Evolutionary conservation across 2,329 filamentous ascomycete species (phyloP), one percentile per base, ranked within the genome.

Genomic region (Aspergillus sp.): DNA sequence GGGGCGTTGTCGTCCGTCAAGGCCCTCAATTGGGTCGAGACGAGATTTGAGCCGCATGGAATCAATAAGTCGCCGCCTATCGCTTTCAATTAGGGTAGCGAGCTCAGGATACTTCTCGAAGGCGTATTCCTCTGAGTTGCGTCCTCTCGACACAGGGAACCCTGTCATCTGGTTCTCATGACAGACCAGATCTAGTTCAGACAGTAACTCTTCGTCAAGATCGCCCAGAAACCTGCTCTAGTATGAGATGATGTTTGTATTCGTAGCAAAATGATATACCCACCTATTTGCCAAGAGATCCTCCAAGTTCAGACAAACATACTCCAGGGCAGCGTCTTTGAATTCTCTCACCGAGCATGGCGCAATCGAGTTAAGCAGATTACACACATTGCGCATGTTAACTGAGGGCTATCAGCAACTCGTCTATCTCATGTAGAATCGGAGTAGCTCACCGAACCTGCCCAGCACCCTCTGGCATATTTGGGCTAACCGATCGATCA

Each of bases 301-400:
- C 70, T 99, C 94, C 52, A 97, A 79, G 64, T 96, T 95, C 42
- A 96, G 76, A 63, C 91, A 96, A 19, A 96, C 84, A 66, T 96
- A 99, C 68, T 96, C 90, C 26, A 97, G 76, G 0, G 88, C 89
- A 9, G 88, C 88, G 60, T 94, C 83, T 70, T 95, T 96, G 75
- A 99, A 96, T 51, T 88, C 84, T 0, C 83, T 84, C 5, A 96
- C 85, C 0, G 87, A 88, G 66, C 88, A 95, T 2, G 89, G 88
- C 42, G 90, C 88, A 54, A 96, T 88, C 2, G 87, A 87, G 65
- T 95, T 96, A 10, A 99, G 79, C 14, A 97, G 78, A 48, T 87
- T 85, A 53, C 89, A 89, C 22, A 96, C 87, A 65, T 96, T 99
- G 22, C 92, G 86, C 4, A 85, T 87, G 45, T 84, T 90, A n/a